Conservation (phyloP, 2,329 filamentous ascomycete genomes). For the Parascedosporium putredinis region DNA sequence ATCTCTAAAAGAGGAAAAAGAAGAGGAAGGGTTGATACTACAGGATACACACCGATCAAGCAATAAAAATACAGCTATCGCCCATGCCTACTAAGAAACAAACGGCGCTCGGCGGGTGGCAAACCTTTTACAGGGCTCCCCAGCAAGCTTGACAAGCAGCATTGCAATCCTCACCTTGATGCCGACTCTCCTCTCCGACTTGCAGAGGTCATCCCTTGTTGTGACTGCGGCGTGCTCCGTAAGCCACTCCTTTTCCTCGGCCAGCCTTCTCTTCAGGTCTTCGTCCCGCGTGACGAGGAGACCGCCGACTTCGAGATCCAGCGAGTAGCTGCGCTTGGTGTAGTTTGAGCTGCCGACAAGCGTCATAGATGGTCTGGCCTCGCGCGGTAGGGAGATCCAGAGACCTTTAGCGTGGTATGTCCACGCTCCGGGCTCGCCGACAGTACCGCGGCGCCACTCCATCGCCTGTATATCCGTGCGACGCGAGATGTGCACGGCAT, state of each 20-base stretch:
- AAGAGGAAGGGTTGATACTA: no score
- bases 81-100: no score
- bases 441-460: conserved; percentile 79
- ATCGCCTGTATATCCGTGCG: conserved; percentile 58
- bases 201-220: conserved; percentile 68
- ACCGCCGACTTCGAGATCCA: conserved; percentile 85
- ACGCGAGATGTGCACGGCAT: conserved; percentile 36
- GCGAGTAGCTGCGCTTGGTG: conserved; percentile 82
- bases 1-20: no score
- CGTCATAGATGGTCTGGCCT: conserved; percentile 61
- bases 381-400: conserved; percentile 68
- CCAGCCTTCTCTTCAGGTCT: conserved; percentile 60
- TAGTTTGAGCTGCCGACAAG: conserved; percentile 92
- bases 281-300: conserved; percentile 74
- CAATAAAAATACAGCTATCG: no score
- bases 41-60: no score
- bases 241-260: conserved; percentile 70
- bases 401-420: conserved; percentile 97
- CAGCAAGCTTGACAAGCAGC: conserved; percentile 82
- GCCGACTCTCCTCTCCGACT: conserved; percentile 71
- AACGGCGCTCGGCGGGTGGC: no score
- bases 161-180: conserved; percentile 80
- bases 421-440: conserved; percentile 77
- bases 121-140: conserved; percentile 62
- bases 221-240: conserved; percentile 62